A percentile compares a stretch with the other conserved stretches of the same genome.
These are phyloP conservation scores for Tagetes patula DNA, from an alignment of 129 eudicot species.

Conservation along the genomic window DNA sequence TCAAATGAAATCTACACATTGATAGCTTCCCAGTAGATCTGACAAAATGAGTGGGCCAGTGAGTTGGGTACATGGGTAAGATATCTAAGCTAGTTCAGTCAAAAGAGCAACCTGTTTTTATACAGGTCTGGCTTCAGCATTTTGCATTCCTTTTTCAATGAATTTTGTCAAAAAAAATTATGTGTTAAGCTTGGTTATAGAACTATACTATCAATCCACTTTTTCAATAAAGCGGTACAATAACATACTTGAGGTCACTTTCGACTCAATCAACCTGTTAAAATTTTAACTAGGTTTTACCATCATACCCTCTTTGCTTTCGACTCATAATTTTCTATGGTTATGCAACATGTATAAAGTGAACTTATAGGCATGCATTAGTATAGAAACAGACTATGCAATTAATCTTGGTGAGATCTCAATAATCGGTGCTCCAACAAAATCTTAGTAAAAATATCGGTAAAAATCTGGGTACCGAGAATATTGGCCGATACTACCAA, in stretches of 20 bases:
- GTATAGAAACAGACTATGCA: not conserved
- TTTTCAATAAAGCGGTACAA: not conserved
- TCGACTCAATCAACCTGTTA: not conserved
- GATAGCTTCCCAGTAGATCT: slow-evolving; percentile 7
- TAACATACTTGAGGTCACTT: not conserved
- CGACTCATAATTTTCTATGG: not conserved
- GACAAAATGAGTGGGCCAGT: not conserved
- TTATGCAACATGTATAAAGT: not conserved
- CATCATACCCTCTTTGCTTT: not conserved
- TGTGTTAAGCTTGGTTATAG: not conserved
- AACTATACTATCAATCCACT: not conserved
- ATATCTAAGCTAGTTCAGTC: not conserved
- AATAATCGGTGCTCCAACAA: too few relatives aligned
- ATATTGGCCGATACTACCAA: too few relatives aligned
- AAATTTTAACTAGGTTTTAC: not conserved
- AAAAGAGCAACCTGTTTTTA: not conserved
- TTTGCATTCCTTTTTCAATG: not conserved
- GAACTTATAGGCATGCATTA: not conserved
- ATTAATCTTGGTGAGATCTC: too few relatives aligned
- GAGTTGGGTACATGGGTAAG: not conserved
- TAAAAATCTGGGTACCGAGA: too few relatives aligned
- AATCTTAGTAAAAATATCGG: too few relatives aligned
- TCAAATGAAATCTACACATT: not conserved
- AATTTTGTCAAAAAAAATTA: too few relatives aligned
- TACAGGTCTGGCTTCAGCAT: not conserved